Percentiles rank a stretch among this genome's conserved stretches.
These are phyloP conservation scores for Picea glauca DNA, from an alignment of 75 land plant genomes.

Conservation along the genomic window DNA sequence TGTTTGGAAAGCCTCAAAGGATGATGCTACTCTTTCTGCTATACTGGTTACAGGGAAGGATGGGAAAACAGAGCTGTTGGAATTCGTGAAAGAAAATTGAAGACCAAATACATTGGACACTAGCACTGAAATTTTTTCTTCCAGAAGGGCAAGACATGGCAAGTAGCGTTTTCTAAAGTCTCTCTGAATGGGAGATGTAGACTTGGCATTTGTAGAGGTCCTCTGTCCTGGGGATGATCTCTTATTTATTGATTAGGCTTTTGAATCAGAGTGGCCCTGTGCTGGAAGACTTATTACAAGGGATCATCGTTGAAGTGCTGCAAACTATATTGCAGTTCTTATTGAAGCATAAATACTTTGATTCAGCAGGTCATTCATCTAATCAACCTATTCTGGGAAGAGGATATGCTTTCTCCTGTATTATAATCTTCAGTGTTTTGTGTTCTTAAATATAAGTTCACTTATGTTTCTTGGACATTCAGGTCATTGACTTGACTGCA, in stretches of 20 bases:
- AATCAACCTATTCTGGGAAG: not conserved
- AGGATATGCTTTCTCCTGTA: not conserved
- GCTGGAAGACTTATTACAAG: conserved; percentile 54
- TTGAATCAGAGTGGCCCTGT: conserved; percentile 89
- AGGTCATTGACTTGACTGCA: conserved; percentile 65
- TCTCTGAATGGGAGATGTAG: conserved; percentile 58
- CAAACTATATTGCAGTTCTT: conserved; percentile 41
- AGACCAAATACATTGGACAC: not conserved
- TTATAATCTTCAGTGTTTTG: too few species aligned
- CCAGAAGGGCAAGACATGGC: not conserved
- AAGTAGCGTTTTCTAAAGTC: conserved; percentile 12
- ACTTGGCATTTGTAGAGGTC: conserved; percentile 73
- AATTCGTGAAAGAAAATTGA: not conserved
- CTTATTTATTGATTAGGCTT: conserved; percentile 46
- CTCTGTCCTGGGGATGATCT: conserved; percentile 62
- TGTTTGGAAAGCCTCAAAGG: not conserved
- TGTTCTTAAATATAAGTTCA: not conserved
- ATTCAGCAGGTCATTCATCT: conserved; percentile 64
- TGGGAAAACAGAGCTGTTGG: not conserved
- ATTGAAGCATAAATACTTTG: conserved; percentile 63
- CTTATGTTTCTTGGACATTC: not conserved
- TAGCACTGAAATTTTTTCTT: not conserved
- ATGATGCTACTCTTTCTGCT: not conserved
- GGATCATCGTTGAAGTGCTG: conserved; percentile 46
- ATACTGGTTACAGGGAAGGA: not conserved